phyloP scores from a whole-genome alignment of 1,284 basidiomycete genomes.

The Trichosporon sp. region DNA sequence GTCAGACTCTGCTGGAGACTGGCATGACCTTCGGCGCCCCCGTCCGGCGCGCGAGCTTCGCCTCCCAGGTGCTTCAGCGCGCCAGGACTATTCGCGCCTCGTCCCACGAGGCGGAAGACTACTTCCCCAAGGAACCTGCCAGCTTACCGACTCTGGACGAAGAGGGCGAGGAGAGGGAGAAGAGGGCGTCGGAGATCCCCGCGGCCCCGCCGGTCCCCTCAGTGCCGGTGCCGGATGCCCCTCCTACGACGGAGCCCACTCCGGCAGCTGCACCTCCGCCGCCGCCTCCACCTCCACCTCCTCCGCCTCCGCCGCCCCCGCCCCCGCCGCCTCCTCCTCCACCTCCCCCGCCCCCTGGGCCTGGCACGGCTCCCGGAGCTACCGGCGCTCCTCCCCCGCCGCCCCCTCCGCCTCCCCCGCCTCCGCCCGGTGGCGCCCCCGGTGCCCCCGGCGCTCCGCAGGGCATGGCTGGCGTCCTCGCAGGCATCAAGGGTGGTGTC shows the following conservation, averaged over 20 bases:
- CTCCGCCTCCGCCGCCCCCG: conserved; percentile 21
- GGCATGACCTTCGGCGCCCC: neutral
- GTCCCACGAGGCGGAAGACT: conserved; percentile 19
- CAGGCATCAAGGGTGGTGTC: conserved; percentile 45
- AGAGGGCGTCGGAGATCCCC: conserved; percentile 8
- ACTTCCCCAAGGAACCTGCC: conserved; percentile 11
- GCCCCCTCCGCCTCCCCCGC: conserved; percentile 43
- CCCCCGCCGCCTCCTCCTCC: conserved; percentile 32
- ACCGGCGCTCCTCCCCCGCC: conserved; percentile 18
- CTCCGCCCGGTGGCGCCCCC: conserved; percentile 36
- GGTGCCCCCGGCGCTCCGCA: conserved; percentile 6
- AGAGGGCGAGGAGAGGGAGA: conserved; percentile 30
- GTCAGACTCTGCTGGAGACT: conserved; percentile 5
- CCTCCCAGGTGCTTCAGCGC: conserved; percentile 20
- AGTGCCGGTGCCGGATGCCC: neutral
- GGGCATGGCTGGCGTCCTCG: conserved; percentile 43
- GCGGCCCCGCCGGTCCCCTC: neutral
- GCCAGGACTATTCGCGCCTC: conserved; percentile 15
- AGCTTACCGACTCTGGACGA: conserved; percentile 50
- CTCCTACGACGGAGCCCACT: neutral
- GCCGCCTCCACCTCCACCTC: conserved; percentile 16
- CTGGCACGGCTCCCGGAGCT: neutral
- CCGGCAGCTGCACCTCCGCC: conserved; percentile 9
- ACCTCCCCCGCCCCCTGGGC: conserved; percentile 9
- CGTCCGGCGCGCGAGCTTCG: conserved; percentile 14